Conservation (phyloP, 805 yeast genomes). For the Zygosaccharomyces bisporus region DNA sequence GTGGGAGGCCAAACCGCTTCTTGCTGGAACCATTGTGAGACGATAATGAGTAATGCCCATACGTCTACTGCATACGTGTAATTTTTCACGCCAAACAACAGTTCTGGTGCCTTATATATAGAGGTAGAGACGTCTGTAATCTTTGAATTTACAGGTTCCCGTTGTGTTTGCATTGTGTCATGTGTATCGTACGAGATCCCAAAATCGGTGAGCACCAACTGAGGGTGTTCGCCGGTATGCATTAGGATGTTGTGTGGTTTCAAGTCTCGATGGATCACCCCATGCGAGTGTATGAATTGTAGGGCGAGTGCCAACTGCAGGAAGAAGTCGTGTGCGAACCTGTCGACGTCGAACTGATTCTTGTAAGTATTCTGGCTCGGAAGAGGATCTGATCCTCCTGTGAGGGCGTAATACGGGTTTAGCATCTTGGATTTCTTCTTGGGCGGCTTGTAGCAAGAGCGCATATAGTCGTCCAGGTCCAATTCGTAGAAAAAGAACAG, state of each 20-base stretch:
- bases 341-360: constrained; percentile 23
- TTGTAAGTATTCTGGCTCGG: background rate
- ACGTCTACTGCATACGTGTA: constrained; percentile 60
- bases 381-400: background rate
- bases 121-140: constrained; percentile 59
- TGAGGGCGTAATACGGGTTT: constrained; percentile 24
- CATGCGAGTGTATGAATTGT: constrained; percentile 77
- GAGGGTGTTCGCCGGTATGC: constrained; percentile 25
- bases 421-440: constrained; percentile 5
- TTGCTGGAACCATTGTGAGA: constrained; percentile 48
- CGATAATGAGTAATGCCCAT: constrained; percentile 66
- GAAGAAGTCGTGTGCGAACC: constrained; percentile 46
- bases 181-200: constrained; percentile 53
- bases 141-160: constrained; percentile 30
- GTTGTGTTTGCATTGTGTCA: constrained; percentile 22
- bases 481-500: constrained; percentile 19
- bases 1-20: constrained; percentile 20
- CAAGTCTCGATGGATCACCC: constrained; percentile 90
- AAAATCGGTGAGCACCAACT: constrained; percentile 63
- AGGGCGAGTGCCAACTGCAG: constrained; percentile 70
- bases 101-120: constrained; percentile 72
- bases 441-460: constrained; percentile 15
- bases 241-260: constrained; percentile 93
- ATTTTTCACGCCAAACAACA: constrained; percentile 54
- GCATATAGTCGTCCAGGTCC: constrained; percentile 23